phyloP scores from a whole-genome alignment of 2,329 filamentous ascomycete genomes.

The Colletotrichum aenigma region DNA sequence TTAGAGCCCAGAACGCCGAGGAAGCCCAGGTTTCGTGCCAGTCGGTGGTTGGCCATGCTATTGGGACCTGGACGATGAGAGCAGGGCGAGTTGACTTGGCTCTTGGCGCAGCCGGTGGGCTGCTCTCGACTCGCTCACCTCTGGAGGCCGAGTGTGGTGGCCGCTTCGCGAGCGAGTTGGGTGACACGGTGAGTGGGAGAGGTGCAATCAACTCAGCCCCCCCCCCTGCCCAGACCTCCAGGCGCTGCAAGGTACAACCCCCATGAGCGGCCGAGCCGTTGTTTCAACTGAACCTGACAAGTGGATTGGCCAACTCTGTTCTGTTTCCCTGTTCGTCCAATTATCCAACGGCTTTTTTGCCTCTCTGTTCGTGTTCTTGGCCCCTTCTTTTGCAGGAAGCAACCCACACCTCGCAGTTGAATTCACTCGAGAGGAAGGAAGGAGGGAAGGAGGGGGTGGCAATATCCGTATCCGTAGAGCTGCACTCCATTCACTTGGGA shows the following conservation, averaged over 20 bases:
- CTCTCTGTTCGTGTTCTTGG: neutral
- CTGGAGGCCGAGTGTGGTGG: neutral
- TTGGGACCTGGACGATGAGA: neutral
- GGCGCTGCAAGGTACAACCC: constrained; percentile 14
- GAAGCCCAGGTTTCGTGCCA: constrained; percentile 4
- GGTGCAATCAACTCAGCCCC: neutral
- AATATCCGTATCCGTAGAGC: neutral
- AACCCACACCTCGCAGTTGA: neutral
- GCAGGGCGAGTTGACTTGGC: constrained; percentile 1
- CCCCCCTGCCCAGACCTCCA: neutral
- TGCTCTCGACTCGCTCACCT: neutral
- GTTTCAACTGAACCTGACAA: constrained; percentile 8
- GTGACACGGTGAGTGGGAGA: neutral
- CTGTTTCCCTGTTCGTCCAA: constrained; percentile 11
- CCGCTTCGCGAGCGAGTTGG: neutral
- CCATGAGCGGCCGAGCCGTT: constrained; percentile 1
- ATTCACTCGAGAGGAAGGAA: neutral
- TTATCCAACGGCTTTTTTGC: constrained; percentile 4
- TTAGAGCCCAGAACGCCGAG: constrained; percentile 22
- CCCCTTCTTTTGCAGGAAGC: neutral
- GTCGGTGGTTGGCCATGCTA: constrained; percentile 9
- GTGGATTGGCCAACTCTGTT: constrained; percentile 10
- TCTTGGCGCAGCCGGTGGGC: constrained; percentile 4
- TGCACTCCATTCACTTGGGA: neutral
- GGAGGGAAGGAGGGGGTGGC: neutral